Evolutionary conservation across 768 basidiomycete species (phyloP).

Genomic region (Rhizopogon roseolus): DNA sequence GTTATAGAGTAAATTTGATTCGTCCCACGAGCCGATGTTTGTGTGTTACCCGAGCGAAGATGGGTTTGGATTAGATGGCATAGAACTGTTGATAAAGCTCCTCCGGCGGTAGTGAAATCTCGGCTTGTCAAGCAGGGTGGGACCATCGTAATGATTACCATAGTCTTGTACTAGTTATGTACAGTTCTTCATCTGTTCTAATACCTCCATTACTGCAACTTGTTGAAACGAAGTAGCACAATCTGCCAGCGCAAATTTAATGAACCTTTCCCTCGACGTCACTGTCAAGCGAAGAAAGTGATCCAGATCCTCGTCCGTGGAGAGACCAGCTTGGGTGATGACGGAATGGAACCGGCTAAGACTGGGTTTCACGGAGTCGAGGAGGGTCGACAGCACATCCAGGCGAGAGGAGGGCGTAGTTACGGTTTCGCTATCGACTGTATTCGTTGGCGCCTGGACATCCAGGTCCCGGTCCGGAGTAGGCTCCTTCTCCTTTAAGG

Average conservation of each 20-base stretch:
- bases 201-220: not conserved
- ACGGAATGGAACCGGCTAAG: not conserved
- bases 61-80: constrained; percentile 42
- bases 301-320: not conserved
- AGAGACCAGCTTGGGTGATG: not conserved
- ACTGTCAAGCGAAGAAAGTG: not conserved
- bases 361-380: not conserved
- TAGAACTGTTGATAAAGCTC: constrained; percentile 37
- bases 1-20: constrained; percentile 40
- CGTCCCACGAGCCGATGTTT: constrained; percentile 39
- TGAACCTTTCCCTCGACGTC: not conserved
- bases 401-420: too few relatives aligned
- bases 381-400: not conserved
- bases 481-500: too few relatives aligned
- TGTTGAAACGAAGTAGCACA: not conserved
- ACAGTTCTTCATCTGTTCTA: not conserved
- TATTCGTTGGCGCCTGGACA: not conserved
- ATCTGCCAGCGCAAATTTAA: not conserved
- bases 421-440: not conserved
- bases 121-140: not conserved
- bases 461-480: not conserved
- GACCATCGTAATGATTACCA: not conserved
- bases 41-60: constrained; percentile 44
- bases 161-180: not conserved
- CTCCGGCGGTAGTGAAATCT: constrained; percentile 15